Base-by-base conservation (phyloP, 352 stramenopile species). In the Thraustochytrium striatum region DNA sequence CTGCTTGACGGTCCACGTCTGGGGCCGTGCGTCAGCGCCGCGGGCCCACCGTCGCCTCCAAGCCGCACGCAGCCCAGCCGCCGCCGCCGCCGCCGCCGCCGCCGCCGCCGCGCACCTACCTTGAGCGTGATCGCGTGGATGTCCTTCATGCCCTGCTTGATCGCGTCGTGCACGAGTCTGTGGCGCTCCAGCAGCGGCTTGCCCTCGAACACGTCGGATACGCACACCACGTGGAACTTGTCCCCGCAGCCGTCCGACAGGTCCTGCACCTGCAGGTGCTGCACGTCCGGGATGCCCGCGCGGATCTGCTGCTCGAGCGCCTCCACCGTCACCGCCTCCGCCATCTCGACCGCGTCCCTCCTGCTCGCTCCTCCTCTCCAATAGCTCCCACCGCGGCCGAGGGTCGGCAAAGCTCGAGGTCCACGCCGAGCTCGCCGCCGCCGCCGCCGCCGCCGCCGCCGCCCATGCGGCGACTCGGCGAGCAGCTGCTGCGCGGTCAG, bases 51-150 rank as follows among this genome's bases (percentile, higher is more conserved):
- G n/a, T n/a, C n/a, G n/a, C n/a, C n/a, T n/a, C n/a, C n/a, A n/a
- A n/a, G n/a, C n/a, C n/a, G n/a, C n/a, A n/a, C n/a, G n/a, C n/a
- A n/a, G n/a, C n/a, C n/a, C n/a, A n/a, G n/a, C n/a, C n/a, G n/a
- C n/a, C n/a, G n/a, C n/a, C n/a, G n/a, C n/a, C n/a, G n/a, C n/a
- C n/a, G n/a, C n/a, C n/a, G n/a, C n/a, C n/a, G n/a, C n/a, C n/a
- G n/a, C n/a, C n/a, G n/a, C n/a, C n/a, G n/a, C n/a, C n/a, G n/a
- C n/a, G n/a, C n/a, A n/a, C n/a, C n/a, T n/a, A n/a, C n/a, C 58
- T 80, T 80, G 36, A 80, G 39, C 36, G 47, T 47, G 8, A 80
- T 33, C n/a, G 70, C 70, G 28, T 80, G 70, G 33, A 80, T 80
- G 19, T 32, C 9, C 19, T 80, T 61, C 53, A 80, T 53, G 32